Base-by-base conservation (phyloP, 2,329 filamentous ascomycete species). In the Zelopaecilomyces penicillatus region DNA sequence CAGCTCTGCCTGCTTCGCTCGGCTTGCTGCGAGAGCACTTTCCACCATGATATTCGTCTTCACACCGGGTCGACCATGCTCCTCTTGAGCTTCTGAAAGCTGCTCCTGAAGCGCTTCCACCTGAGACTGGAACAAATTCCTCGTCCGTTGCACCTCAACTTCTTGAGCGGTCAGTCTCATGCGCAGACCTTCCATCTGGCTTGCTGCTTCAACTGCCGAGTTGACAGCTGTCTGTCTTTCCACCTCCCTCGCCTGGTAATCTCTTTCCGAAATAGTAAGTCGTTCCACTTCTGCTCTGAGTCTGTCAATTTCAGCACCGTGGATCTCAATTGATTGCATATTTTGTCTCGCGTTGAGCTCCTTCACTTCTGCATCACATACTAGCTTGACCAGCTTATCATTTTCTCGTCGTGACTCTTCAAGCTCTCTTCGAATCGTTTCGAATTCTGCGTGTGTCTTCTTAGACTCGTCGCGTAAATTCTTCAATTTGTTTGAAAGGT, bases 401-500 rank as follows among this genome's bases (percentile, higher is more conserved):
- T 74, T 74, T 53, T 90, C 83, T 5, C 70, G 67, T 50, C 70
- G 74, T 1, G 75, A 73, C 33, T 68, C 71, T 30, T 75, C 69
- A 3, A 89, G 64, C 46, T 84, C 80, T 11, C 70, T 69, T 32
- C 73, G 72, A 5, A 87, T 62, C 6, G 65, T 61, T 28, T 77
- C 74, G 37, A 78, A 71, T 49, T 85, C 80, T 0, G 63, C 62
- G 28, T 70, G 74, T 70, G 77, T 83, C 49, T 71, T 74, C 63
- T 82, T 86, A 50, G 82, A 80, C 47, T 87, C 83, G 47, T 88
- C 84, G 41, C 81, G 76, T 35, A 87, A 70, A 4, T 68, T 67
- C 50, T 78, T 76, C 37, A 89, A 67, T 61, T 85, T 87, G 42
- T 71, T 71, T 40, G 76, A 78, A 30, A 89, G 69, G 52, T 87